Evolutionary conservation across 495 filamentous ascomycete species (phyloP).

Genomic region (Aspergillus taichungensis): DNA sequence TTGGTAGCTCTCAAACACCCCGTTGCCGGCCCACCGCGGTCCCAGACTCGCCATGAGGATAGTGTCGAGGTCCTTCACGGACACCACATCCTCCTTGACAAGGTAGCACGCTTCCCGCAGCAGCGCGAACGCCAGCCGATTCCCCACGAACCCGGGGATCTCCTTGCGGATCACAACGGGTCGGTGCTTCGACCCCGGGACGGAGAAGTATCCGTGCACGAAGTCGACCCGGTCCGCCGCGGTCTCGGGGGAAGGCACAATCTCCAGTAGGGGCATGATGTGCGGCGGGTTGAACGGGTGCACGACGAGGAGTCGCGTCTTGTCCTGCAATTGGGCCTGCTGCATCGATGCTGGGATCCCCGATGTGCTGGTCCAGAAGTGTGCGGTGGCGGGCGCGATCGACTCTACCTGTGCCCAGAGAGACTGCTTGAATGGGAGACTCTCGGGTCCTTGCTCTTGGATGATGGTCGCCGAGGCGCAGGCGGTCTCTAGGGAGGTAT

Average conservation of each 20-base stretch:
- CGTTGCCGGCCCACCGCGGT: constrained; percentile 48
- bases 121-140: constrained; percentile 41
- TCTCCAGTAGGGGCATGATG: constrained; percentile 53
- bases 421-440: constrained; percentile 37
- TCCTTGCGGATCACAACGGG: constrained; percentile 48
- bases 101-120: constrained; percentile 39
- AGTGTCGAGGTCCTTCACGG: constrained; percentile 36
- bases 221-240: constrained; percentile 26
- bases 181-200: constrained; percentile 31
- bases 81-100: constrained; percentile 37
- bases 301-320: constrained; percentile 41
- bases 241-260: constrained; percentile 43
- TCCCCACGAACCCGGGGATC: constrained; percentile 43
- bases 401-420: constrained; percentile 42
- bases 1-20: constrained; percentile 53
- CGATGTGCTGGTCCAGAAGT: constrained; percentile 50
- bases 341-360: constrained; percentile 48
- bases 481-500: constrained; percentile 30
- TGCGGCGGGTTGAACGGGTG: constrained; percentile 59
- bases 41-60: constrained; percentile 43
- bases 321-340: constrained; percentile 25
- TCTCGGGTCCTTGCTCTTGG: constrained; percentile 53
- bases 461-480: constrained; percentile 39
- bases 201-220: constrained; percentile 40
- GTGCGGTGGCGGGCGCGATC: constrained; percentile 23